These are phyloP conservation scores for Lactifluus piperatus DNA, from an alignment of 768 basidiomycete genomes.

Conservation along the genomic window DNA sequence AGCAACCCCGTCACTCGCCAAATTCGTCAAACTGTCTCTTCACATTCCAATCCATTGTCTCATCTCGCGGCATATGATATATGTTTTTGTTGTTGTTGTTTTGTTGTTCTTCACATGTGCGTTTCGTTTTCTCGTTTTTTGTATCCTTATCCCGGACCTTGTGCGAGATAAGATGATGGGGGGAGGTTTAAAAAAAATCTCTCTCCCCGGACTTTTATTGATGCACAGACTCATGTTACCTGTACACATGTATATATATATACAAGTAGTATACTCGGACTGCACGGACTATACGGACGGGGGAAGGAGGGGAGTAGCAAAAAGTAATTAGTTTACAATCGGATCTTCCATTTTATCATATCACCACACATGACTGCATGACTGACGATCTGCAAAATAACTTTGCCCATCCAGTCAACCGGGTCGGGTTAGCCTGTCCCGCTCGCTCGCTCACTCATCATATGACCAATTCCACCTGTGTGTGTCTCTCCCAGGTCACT, in stretches of 20 bases:
- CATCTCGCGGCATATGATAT: neutral
- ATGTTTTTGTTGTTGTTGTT: too few species aligned
- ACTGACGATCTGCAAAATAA: neutral
- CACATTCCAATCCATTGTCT: neutral
- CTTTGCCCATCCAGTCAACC: too few species aligned
- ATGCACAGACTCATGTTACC: neutral
- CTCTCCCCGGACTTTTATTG: neutral
- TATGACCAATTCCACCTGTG: constrained; percentile 4
- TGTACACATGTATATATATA: constrained; percentile 1
- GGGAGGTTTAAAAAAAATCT: neutral
- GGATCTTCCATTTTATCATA: neutral
- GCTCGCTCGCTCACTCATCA: too few species aligned
- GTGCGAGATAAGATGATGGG: neutral
- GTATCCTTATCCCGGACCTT: constrained; percentile 5
- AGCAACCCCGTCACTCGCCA: neutral
- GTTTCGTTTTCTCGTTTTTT: neutral
- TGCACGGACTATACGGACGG: neutral
- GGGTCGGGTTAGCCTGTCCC: neutral
- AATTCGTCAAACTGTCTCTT: neutral
- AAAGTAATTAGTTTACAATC: constrained; percentile 8
- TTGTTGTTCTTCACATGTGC: neutral
- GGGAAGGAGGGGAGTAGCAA: neutral
- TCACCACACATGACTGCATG: neutral
- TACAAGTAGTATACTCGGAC: neutral
- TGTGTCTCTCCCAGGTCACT: neutral